Evolutionary conservation across 139 green algal species (phyloP), one percentile per base, ranked within the genome.

Genomic region (Chlamydomonas sp.): DNA sequence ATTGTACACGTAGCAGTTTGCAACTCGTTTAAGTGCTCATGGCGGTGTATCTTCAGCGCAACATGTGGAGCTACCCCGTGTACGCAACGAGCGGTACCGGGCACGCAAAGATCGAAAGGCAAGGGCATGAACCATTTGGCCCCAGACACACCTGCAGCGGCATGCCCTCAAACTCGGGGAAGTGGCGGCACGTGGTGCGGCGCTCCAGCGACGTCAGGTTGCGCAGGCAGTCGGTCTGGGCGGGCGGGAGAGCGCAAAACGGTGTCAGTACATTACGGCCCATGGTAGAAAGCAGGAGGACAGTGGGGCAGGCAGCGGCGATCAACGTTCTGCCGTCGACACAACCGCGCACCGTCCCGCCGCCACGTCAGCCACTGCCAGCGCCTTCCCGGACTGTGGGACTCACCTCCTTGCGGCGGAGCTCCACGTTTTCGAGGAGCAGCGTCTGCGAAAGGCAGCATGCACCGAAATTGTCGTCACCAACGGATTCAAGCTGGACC

Each of bases 401-500:
- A 6, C 79, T 3, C 66, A 83, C 84, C 84, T 88, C 84, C 57
- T 83, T 83, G 6, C 75, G 74, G 5, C 84, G 63, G 49, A 88
- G 75, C 75, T 88, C 84, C 64, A 88, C 84, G 76, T 88, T 88
- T 73, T 88, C 84, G 49, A 88, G 63, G n/a, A 88, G 84, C 75
- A 88, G 49, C 49, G 84, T 83, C 71, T 86, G 77, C 60, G 7
- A 20, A 82, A 69, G 60, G 77, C 60, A 10, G 64, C 9, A 10
- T 10, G 64, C 10, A 69, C 10, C 16, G 69, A n/a, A 5, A 12
- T 18, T 49, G 69, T 8, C 69, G 16, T 5, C 69, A 76, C 14
- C 69, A 49, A 49, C 31, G 31, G 31, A 49, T 49, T 49, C 31
- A 76, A 31, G 69, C 69, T 76, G 69, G 71, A 57, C 31, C 31